Evolutionary conservation across 2,329 filamentous ascomycete species (phyloP), one percentile per base, ranked within the genome.

Genomic region (Drechslerella coelobrocha): DNA sequence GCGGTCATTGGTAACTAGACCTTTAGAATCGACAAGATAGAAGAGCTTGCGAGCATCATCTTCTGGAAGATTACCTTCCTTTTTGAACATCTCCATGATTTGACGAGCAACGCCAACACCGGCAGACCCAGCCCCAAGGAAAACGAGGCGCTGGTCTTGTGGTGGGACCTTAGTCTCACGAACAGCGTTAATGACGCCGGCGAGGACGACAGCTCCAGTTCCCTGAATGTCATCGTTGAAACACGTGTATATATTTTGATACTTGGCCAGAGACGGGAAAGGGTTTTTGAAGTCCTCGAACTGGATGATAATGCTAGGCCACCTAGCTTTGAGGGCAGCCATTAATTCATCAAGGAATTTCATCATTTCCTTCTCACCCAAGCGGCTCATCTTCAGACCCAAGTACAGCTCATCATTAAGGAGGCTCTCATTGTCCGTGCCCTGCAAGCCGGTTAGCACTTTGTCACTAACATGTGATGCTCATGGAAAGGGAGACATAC

Each of bases 171-270:
- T 89, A 12, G 92, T 95, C 72, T 91, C 86, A 81, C 93, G 93
- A 69, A 96, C 91, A 26, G 84, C 84, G 74, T 84, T 86, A 80
- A 90, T 86, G 79, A 89, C 84, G 75, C 93, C 93, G 73, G 86
- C 93, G 61, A 97, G 85, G 72, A 97, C 92, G 77, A 99, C 94
- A 73, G 93, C 92, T 76, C 94, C 94, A 75, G 94, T 97, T 74
- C 93, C 93, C 83, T 97, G 93, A 78, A 99, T 94, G 78, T 99
- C 93, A 78, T 97, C 94, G 80, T 97, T 97, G 86, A 99, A 99
- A 84, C 91, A 95, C 80, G 90, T 92, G 83, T 96, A 93, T 74
- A 84, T 85, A 78, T 92, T 84, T 75, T 91, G 89, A 82, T 97
- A 97, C 71, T 91, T 87, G 78, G 94, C 89, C 41, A 97, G 85